Evolutionary conservation across 441 rosid species (phyloP), one percentile per base, ranked within the genome.

Genomic region (Gossypium gossypioides): DNA sequence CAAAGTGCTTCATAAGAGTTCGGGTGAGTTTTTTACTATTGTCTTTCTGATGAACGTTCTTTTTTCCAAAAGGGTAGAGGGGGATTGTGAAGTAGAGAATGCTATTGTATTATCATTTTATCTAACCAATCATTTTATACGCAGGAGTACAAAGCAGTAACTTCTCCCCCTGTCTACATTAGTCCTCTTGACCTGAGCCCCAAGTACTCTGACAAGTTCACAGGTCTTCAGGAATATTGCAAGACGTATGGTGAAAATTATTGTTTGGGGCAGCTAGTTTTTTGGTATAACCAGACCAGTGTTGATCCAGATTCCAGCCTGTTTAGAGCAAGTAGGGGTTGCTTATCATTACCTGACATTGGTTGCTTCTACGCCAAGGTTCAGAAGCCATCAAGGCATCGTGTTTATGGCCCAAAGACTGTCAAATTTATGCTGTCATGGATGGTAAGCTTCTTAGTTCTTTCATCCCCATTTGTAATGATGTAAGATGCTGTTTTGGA

Each of bases 181-280:
- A 93, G 97, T 73, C 96, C 97, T n/a, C 91, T 96, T 64, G 99
- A 96, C 81, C 77, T 96, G 79, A 94, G 99, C 77, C 91, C 97
- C 50, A 90, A 93, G 82, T 87, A 75, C 69, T 84, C 92, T 59
- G 90, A 87, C 54, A 91, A 91, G 79, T 71, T 96, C 80, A 71
- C 81, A 37, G 87, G 86, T 62, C 78, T 82, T 50, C 88, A 89
- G 61, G 97, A 91, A 85, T 96, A 88, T 79, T 69, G 86, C 76
- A 96, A 90, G 84, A 86, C 88, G 10, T 96, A 96, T 61, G 96
- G 97, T 73, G 97, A 87, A 82, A 96, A 89, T 78, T 96, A 91
- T 81, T 96, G 99, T 79, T 78, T 96, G 48, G 99, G 98, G 68
- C 99, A 96, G 85, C 86, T 96, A 75, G 89, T 96, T 56, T 96